phyloP scores from a whole-genome alignment of 2,329 filamentous ascomycete genomes.

The Sporothrix pseudoabietina region DNA sequence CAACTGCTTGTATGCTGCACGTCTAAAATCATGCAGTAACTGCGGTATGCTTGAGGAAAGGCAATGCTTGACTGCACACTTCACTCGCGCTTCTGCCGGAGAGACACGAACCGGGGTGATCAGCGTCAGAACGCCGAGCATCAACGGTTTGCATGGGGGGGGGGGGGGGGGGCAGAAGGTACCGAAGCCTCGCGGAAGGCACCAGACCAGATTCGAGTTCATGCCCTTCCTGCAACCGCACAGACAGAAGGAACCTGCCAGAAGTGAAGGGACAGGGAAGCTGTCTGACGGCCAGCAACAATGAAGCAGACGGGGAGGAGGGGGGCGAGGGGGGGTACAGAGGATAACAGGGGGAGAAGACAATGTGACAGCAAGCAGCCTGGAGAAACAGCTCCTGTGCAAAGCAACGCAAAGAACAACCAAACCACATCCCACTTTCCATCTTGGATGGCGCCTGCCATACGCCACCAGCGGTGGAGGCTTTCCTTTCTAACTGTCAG shows the following conservation, averaged over 20 bases:
- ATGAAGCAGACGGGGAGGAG: not conserved
- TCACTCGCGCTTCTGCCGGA: not conserved
- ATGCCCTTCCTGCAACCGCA: slow-evolving; percentile 31
- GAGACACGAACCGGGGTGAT: not conserved
- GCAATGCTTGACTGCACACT: not conserved
- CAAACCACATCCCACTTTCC: not conserved
- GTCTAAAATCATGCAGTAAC: not conserved
- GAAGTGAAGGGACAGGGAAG: not conserved
- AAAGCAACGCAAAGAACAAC: not conserved
- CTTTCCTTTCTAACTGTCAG: not conserved
- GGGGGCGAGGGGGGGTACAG: not conserved
- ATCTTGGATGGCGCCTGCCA: not conserved
- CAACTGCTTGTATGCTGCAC: no score
- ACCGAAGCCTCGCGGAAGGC: slow-evolving; percentile 29
- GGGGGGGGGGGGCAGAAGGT: slow-evolving; percentile 1
- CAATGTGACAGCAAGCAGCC: not conserved
- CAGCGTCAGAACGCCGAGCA: not conserved
- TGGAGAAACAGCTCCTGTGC: not conserved
- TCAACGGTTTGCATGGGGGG: not conserved
- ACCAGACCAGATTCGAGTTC: slow-evolving; percentile 25
- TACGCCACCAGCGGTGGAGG: not conserved
- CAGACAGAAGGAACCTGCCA: slow-evolving; percentile 25
- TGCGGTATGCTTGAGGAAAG: not conserved
- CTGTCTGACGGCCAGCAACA: slow-evolving; percentile 8
- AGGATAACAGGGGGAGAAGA: not conserved